Base-by-base conservation (phyloP, 768 basidiomycete genomes). In the Psilocybe azurescens region DNA sequence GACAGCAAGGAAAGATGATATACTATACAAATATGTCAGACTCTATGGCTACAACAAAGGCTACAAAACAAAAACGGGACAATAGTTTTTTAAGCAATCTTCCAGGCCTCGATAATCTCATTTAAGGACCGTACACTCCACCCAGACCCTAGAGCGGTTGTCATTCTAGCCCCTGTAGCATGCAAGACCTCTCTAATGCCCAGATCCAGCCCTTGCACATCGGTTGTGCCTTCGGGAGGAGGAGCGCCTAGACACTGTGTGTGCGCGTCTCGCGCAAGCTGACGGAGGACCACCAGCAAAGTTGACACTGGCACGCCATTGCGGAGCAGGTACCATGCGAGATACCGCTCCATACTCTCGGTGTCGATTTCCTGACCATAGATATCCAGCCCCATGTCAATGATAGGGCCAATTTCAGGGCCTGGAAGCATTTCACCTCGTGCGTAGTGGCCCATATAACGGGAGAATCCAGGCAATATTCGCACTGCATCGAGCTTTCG, bases 181-280 rank as follows among this genome's bases (percentile, higher is more conserved):
- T 94, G 91, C 62, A 97, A 71, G 8, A 97, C 94, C 70, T 96
- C 91, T 67, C 87, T 89, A 63, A 99, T 94, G 8, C 82, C 84
- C 59, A 75, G 53, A 62, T 82, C 82, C 48, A 85, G 68, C 7
- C 69, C 65, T 16, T 57, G 65, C 16, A 68, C 66, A 64, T 83
- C 74, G 9, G 62, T 64, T 0, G 83, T 86, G 0, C 88, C 89
- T 6, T 82, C 82, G 0, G 89, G 87, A 1, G 80, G 77, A 6
- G 83, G 74, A 3, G 72, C 71, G 8, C 76, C 78, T 13, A 82
- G 65, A 67, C 88, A 89, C 48, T 89, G 85, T 38, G 74, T 64
- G 67, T 88, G 84, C 2, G 90, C 89, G 51, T 89, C 85, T 13
- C 78, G 77, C 0, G 89, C 91, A 1, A 92, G 80, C 49, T 81